Conservation (phyloP, 2,329 filamentous ascomycete genomes). For the Dactylellina drechsleri region DNA sequence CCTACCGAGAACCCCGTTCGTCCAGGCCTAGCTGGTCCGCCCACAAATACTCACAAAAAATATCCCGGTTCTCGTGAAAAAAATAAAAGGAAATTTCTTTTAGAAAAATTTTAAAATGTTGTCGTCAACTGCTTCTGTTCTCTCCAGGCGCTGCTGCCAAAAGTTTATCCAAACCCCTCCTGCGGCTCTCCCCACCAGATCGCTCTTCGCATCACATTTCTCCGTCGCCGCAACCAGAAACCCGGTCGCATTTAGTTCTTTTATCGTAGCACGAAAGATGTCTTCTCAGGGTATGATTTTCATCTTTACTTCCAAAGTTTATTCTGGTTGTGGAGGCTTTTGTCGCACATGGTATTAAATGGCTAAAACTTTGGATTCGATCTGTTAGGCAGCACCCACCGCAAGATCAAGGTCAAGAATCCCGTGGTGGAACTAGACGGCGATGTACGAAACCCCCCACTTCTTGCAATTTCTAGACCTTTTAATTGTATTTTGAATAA, state of each 20-base stretch:
- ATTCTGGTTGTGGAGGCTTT: background rate
- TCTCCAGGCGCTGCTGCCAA: constrained; percentile 45
- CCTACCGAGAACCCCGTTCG: constrained; percentile 25
- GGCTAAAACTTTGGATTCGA: background rate
- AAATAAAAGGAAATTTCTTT: no score
- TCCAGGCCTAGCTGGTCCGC: constrained; percentile 13
- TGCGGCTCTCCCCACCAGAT: constrained; percentile 23
- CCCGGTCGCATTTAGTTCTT: constrained; percentile 29
- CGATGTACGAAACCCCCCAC: constrained; percentile 64
- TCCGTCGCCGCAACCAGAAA: constrained; percentile 20
- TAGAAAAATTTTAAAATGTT: constrained; percentile 15
- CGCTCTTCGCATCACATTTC: constrained; percentile 31
- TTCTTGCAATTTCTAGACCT: background rate
- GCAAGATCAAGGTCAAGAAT: constrained; percentile 99
- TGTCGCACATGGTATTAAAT: background rate
- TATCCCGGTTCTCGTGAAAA: constrained; percentile 10
- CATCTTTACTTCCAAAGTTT: constrained; percentile 9
- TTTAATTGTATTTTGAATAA: background rate
- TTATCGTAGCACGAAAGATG: constrained; percentile 43
- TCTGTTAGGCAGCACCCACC: constrained; percentile 10
- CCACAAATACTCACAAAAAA: constrained; percentile 13
- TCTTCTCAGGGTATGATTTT: constrained; percentile 34
- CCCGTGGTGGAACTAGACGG: constrained; percentile 97
- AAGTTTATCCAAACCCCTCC: constrained; percentile 38
- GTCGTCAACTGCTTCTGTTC: constrained; percentile 37